A percentile compares a stretch with the other conserved stretches of the same genome.
These are phyloP conservation scores for Beauveria medogensis DNA, from an alignment of 2,329 filamentous ascomycete genomes.

Conservation along the genomic window DNA sequence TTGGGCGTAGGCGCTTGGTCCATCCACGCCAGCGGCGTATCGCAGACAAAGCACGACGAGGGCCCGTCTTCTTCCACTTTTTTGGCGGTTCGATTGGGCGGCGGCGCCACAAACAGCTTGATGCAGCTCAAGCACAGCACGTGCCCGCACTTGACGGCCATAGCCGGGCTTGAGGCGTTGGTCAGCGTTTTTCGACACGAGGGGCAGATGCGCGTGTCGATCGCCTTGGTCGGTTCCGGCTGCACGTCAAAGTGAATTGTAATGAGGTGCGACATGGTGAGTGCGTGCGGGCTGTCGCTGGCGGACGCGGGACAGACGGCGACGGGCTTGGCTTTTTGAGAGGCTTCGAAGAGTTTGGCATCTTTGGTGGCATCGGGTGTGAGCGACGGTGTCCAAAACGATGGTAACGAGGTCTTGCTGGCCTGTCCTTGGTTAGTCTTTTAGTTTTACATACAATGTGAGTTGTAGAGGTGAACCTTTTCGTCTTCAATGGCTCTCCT, in stretches of 20 bases:
- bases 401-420: slow-evolving; percentile 62
- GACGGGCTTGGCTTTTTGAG: slow-evolving; percentile 55
- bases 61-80: slow-evolving; percentile 37
- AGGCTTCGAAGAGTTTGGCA: slow-evolving; percentile 43
- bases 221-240: slow-evolving; percentile 37
- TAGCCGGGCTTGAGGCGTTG: slow-evolving; percentile 73
- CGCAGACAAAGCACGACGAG: slow-evolving; percentile 72
- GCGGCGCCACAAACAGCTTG: slow-evolving; percentile 68
- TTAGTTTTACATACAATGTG: slow-evolving; percentile 9
- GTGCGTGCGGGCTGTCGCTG: slow-evolving; percentile 57
- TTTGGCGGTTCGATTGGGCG: slow-evolving; percentile 32
- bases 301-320: slow-evolving; percentile 72
- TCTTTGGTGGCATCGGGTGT: slow-evolving; percentile 49
- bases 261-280: slow-evolving; percentile 72
- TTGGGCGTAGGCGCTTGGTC: slow-evolving; percentile 35
- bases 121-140: slow-evolving; percentile 83
- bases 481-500: slow-evolving; percentile 65
- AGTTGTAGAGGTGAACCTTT: slow-evolving; percentile 38
- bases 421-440: slow-evolving; percentile 30
- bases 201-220: slow-evolving; percentile 56
- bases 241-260: slow-evolving; percentile 71
- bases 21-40: slow-evolving; percentile 59
- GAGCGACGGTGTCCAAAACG: slow-evolving; percentile 87
- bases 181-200: slow-evolving; percentile 75
- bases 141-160: slow-evolving; percentile 85